Base-by-base conservation (phyloP, 1,139 yeast species). In the Hyphopichia burtonii region DNA sequence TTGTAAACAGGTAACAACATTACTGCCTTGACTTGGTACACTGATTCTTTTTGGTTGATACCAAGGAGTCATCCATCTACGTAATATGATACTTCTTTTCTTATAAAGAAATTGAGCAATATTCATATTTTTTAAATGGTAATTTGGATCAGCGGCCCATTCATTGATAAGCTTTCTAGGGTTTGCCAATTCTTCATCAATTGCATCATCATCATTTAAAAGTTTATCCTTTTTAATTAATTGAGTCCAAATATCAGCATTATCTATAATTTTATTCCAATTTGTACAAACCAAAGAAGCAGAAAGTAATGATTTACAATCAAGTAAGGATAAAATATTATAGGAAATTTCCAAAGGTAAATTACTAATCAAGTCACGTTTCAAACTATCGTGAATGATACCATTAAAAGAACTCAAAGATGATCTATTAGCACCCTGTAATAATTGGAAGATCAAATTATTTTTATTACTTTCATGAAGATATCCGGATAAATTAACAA, bases 1-100 rank as follows among this genome's bases (percentile, higher is more conserved):
- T 59, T 91, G 97, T 46, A 93, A 71, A 56, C 98, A 94, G 0
- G 99, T 93, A 2, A 94, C 95, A 10, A 91, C 96, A 53, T 85
- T 85, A 25, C 81, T 74, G 36, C 90, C 89, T 37, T 67, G 69
- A 14, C 94, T 94, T 11, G 78, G 76, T 15, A 88, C 78, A 33
- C 89, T 80, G 19, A 84, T 78, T 46, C 86, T 76, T 43, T 74
- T 75, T 1, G 98, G 97, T 39, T 68, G 72, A 54, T 78, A 86
- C 22, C 65, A 66, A 1, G 94, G 87, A 52, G 85, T 78, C 80
- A 83, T 85, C 99, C 99, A 93, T 58, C 94, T 78, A 41, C 75
- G 70, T 43, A 82, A 74, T 33, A 88, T 80, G n/a, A 80, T 68
- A 38, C 72, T 68, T 44, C 93, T 77, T 51, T 87, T 78, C 44